These are phyloP conservation scores for Pyrenopolyporus hunteri DNA, from an alignment of 495 filamentous ascomycete genomes.

Conservation along the genomic window DNA sequence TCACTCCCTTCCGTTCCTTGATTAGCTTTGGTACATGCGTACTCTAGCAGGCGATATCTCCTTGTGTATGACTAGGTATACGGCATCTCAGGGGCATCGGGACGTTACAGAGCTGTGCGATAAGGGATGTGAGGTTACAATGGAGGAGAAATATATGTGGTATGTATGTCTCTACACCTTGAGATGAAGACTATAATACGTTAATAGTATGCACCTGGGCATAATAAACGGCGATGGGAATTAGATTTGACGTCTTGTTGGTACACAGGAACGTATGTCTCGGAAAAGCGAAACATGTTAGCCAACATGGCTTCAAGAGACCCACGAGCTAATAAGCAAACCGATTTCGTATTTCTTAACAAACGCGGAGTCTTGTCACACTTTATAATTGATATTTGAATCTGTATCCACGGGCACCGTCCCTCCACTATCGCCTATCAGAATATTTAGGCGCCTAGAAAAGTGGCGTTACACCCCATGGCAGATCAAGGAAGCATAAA, in stretches of 20 bases:
- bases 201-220: too few species aligned
- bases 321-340: constrained; percentile 6
- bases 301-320: constrained; percentile 12
- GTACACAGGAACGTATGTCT: constrained; percentile 32
- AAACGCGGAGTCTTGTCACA: constrained; percentile 21
- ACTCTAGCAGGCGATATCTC: background rate
- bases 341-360: constrained; percentile 23
- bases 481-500: background rate
- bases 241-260: too few species aligned
- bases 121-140: too few species aligned
- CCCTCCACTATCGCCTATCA: background rate
- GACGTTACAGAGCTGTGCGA: constrained; percentile 14
- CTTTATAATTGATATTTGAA: constrained; percentile 2
- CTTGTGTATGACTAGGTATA: background rate
- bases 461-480: background rate
- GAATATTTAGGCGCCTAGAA: background rate
- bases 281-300: constrained; percentile 29
- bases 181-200: too few species aligned
- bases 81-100: background rate
- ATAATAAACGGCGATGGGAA: too few species aligned
- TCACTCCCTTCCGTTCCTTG: background rate
- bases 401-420: constrained; percentile 10
- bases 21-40: background rate
- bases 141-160: too few species aligned
- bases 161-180: too few species aligned